Evolutionary conservation across 2,329 filamentous ascomycete genomes (phyloP), one percentile per base, ranked within the genome.

Genomic region (Epichloe glyceriae): DNA sequence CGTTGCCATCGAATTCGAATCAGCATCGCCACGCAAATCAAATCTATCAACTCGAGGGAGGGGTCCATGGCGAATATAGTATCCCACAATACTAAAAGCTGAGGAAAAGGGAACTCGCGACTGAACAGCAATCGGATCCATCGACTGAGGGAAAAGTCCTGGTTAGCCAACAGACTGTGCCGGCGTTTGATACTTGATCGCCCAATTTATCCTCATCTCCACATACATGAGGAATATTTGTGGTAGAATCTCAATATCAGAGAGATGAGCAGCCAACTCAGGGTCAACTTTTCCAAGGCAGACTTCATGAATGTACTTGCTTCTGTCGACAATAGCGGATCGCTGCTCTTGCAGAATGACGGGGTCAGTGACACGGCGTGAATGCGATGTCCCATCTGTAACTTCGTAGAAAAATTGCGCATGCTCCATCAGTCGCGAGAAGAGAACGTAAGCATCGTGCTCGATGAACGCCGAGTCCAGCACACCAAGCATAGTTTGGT

Each of bases 51-150:
- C 47, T 89, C 81, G 30, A 95, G 69, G 0, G 79, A 76, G 7
- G 91, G 78, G 59, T 95, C 90, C 60, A 94, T 81, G 2, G 90
- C 86, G 63, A 98, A 94, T 1, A 98, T 73, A 7, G 83, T 78
- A 68, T 98, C 93, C 93, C 93, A 98, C 51, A 98, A 76, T 20
- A 80, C 72, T 38, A 98, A 76, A 40, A 90, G 77, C 54, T 95
- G 82, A 50, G 90, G 81, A 54, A 97, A 94, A 0, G 88, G 81
- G 59, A 96, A 97, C 64, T 98, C 93, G 57, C 93, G 80, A 46
- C 91, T 90, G 62, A 97, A 97, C 0, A 98, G 70, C 1, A 98
- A 78, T 30, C 93, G 82, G 52, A 97, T 86, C 93, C 93, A 98
- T 52, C 93, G 88, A 56, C 86, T 90, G 41, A 17, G 10, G 33